Evolutionary conservation across 2,329 filamentous ascomycete genomes (phyloP).

Genomic region (Leptographium galeiforme): DNA sequence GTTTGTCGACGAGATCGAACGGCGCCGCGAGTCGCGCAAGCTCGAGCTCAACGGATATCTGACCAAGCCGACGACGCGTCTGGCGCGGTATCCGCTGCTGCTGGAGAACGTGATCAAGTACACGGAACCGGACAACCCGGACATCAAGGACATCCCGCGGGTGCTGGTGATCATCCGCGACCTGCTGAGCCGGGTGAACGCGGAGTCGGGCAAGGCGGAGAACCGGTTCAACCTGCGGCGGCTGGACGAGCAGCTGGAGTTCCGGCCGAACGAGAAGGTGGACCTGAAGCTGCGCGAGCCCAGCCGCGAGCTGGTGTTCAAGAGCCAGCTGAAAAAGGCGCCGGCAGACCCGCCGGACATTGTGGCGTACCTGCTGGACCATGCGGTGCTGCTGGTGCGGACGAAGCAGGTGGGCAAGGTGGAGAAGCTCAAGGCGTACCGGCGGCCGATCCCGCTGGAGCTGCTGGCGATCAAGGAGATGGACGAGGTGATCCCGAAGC

Average conservation of each 20-base stretch:
- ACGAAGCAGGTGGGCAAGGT: conserved; percentile 86
- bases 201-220: conserved; percentile 91
- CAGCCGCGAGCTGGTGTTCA: conserved; percentile 83
- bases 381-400: conserved; percentile 81
- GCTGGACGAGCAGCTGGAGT: conserved; percentile 83
- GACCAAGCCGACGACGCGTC: conserved; percentile 89
- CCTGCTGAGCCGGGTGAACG: conserved; percentile 76
- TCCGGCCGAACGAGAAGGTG: conserved; percentile 77
- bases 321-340: conserved; percentile 85
- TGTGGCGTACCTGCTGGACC: conserved; percentile 90
- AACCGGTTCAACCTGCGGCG: conserved; percentile 93
- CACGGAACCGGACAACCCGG: conserved; percentile 76
- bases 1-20: conserved; percentile 93
- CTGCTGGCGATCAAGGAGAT: conserved; percentile 89
- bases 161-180: conserved; percentile 79
- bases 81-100: conserved; percentile 85
- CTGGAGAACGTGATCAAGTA: conserved; percentile 87
- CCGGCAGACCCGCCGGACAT: conserved; percentile 82
- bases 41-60: conserved; percentile 94
- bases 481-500: conserved; percentile 81
- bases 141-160: conserved; percentile 84
- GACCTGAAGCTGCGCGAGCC: conserved; percentile 92
- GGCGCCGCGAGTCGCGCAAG: conserved; percentile 91
- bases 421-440: conserved; percentile 90
- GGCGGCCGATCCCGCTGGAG: conserved; percentile 83